Evolutionary conservation across 108 stramenopile species (phyloP), one percentile per base, ranked within the genome.

Genomic region (Pseudonitzschia delicatissima): DNA sequence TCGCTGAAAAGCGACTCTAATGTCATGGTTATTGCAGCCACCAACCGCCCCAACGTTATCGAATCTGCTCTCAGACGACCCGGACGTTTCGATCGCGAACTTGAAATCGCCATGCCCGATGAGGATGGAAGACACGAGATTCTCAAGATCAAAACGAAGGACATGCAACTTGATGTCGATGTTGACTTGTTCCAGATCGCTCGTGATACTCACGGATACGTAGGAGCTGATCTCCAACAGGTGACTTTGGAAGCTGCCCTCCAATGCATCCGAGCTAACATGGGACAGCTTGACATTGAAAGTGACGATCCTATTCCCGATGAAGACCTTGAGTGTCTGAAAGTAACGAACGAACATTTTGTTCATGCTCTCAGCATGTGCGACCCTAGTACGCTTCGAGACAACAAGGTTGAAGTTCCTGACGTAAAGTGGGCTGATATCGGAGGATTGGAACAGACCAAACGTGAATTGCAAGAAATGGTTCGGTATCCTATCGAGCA

Each of bases 401-500:
- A 97, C 71, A 96, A 83, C 68, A 87, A 90, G 64, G 93, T 98
- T 6, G 94, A 96, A 76, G 86, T 98, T 26, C 98, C 99, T 7
- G 92, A 99, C 79, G 87, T 97, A 32, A 88, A 90, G 66, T 99
- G 99, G 99, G 91, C 80, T 51, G 99, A 99, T 76, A 96, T 99
- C 45, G 99, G 98, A 53, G 99, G 99, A 55, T 78, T 98, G 48
- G 99, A 99, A 73, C 93, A 99, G 55, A 97, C 96, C 26, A 99
- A 99, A 76, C 87, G 95, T 50, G 99, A 98, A 77, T 87, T 99
- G 21, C 96, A 97, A 70, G 99, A 99, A 66, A 98, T 96, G 78
- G 96, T 99, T 28, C 87, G 96, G 60, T 99, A 98, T 73, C 99
- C 98, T 25, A 91, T 99, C 61, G 97, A 99, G 74, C 97, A 99